Percentiles rank a stretch among this genome's conserved stretches.
phyloP scores from a whole-genome alignment of 2,329 filamentous ascomycete species.

The Colletotrichum tanaceti region DNA sequence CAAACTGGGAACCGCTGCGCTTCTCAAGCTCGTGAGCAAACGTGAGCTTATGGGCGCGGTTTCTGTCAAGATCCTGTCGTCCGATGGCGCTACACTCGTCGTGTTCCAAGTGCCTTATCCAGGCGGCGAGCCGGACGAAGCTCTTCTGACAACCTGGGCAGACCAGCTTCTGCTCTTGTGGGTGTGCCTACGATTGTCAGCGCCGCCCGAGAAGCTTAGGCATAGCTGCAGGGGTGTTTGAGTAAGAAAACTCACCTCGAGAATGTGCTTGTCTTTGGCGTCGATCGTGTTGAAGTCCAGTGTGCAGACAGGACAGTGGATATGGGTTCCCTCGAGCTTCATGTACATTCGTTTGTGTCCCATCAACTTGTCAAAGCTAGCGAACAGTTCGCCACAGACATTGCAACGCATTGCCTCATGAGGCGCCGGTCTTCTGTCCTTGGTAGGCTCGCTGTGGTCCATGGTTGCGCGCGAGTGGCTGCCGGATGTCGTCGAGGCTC shows the following conservation, averaged over 20 bases:
- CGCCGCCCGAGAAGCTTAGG: background rate
- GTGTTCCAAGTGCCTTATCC: constrained; percentile 61
- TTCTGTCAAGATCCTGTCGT: constrained; percentile 47
- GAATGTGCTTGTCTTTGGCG: constrained; percentile 50
- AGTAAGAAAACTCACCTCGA: constrained; percentile 33
- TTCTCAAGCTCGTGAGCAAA: constrained; percentile 50
- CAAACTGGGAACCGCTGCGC: constrained; percentile 39
- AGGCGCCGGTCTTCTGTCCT: constrained; percentile 8
- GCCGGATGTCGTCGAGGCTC: background rate
- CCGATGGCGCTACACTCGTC: constrained; percentile 54
- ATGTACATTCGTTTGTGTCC: constrained; percentile 47
- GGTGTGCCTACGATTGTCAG: constrained; percentile 51
- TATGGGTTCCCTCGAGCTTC: constrained; percentile 46
- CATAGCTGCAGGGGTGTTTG: background rate
- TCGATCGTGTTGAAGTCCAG: constrained; percentile 51
- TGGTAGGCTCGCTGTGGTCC: background rate
- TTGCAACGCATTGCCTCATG: constrained; percentile 20
- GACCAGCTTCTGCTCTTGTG: constrained; percentile 53
- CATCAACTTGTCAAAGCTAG: constrained; percentile 19
- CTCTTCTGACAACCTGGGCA: constrained; percentile 60
- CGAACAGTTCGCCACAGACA: constrained; percentile 9
- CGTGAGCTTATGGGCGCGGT: constrained; percentile 52
- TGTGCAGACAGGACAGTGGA: constrained; percentile 55
- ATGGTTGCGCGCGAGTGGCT: background rate
- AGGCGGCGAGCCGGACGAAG: constrained; percentile 52